Conservation (phyloP, 2,329 filamentous ascomycete genomes). For the Neurospora sp. region DNA sequence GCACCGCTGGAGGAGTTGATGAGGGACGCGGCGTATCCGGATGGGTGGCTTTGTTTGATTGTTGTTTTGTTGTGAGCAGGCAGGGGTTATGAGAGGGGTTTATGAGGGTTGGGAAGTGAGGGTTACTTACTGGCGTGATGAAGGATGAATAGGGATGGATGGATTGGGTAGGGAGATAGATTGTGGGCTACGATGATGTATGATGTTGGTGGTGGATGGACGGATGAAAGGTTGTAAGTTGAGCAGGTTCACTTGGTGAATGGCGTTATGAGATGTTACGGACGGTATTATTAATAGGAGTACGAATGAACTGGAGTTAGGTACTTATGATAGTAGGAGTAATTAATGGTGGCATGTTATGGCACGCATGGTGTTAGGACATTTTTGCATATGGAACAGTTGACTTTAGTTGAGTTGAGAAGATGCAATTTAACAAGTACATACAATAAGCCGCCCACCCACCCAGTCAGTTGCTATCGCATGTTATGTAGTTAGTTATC, state of each 20-base stretch:
- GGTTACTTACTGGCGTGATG: not conserved
- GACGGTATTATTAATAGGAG: not conserved
- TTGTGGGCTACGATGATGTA: not conserved
- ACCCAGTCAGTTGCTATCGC: not conserved
- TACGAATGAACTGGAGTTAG: not conserved
- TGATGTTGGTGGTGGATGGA: not conserved
- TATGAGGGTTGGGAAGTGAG: not conserved
- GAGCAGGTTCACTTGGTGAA: not conserved
- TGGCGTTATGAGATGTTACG: not conserved
- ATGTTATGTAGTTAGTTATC: not conserved
- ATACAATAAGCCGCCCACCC: not conserved
- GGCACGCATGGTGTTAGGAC: not conserved
- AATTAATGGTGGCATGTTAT: not conserved
- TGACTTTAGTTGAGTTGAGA: not conserved
- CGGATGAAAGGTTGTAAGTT: not conserved
- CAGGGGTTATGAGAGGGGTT: not conserved
- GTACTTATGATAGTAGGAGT: not conserved
- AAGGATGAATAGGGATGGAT: not conserved
- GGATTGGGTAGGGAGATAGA: not conserved
- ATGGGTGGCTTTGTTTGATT: slow-evolving; percentile 83
- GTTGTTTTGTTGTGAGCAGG: slow-evolving; percentile 52
- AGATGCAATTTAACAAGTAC: not conserved
- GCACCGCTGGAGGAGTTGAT: slow-evolving; percentile 77
- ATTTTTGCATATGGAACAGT: not conserved
- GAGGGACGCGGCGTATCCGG: slow-evolving; percentile 73